phyloP scores from a whole-genome alignment of 2,329 filamentous ascomycete genomes.

The Cercospora zeae-maydis region DNA sequence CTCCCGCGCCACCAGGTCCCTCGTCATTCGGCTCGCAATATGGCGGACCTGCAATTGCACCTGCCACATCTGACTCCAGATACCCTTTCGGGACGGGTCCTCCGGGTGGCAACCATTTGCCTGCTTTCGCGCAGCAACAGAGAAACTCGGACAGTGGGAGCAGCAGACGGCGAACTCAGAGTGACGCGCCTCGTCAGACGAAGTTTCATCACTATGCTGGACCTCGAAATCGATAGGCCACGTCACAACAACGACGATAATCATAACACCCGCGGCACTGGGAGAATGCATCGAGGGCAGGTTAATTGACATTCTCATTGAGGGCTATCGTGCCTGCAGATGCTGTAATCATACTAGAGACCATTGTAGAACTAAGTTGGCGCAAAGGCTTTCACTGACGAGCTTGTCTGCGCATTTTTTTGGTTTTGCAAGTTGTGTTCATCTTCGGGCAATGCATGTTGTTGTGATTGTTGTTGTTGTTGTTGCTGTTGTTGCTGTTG shows the following conservation, averaged over 20 bases:
- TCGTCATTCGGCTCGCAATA: constrained; percentile 16
- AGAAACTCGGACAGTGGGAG: constrained; percentile 14
- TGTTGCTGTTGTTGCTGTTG: too few species aligned
- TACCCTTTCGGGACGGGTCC: constrained; percentile 16
- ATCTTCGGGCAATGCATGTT: too few species aligned
- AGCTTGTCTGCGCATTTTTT: background rate
- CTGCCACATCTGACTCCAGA: constrained; percentile 24
- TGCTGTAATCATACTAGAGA: background rate
- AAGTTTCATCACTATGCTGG: constrained; percentile 13
- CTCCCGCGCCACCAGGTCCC: constrained; percentile 7
- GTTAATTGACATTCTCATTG: background rate
- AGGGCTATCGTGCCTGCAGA: background rate
- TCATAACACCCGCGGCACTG: background rate
- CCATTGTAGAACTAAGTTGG: background rate
- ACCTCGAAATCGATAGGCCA: background rate
- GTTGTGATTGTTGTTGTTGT: too few species aligned
- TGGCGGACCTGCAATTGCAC: constrained; percentile 30
- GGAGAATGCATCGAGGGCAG: background rate
- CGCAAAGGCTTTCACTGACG: background rate
- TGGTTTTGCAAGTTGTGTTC: too few species aligned
- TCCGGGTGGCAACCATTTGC: constrained; percentile 18
- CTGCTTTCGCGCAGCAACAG: constrained; percentile 33
- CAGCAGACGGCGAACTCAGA: constrained; percentile 17
- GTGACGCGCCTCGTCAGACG: constrained; percentile 11
- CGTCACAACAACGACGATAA: background rate